A percentile compares a stretch with the other conserved stretches of the same genome.
Evolutionary conservation across 345 rosid genomes (phyloP).

Genomic region (Sonneratia alba): DNA sequence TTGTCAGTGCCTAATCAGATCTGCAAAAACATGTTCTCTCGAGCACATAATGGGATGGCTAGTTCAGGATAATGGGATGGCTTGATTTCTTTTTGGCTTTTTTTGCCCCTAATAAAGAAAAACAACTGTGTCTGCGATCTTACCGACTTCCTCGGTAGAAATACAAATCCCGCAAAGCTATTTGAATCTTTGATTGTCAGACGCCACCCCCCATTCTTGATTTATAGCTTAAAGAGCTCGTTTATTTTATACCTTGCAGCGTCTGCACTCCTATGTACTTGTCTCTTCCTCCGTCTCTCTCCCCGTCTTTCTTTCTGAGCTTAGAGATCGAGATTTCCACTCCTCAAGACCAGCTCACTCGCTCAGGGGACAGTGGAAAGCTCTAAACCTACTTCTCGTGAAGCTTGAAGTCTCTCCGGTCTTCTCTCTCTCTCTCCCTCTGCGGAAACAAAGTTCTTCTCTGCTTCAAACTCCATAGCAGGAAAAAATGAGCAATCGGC

Average conservation of each 20-base stretch:
- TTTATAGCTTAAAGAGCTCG: background rate
- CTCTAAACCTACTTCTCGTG: background rate
- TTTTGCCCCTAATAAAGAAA: background rate
- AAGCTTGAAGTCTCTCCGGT: background rate
- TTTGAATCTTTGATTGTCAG: background rate
- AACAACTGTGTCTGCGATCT: background rate
- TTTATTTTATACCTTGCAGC: conserved; percentile 6
- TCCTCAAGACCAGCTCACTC: conserved; percentile 2
- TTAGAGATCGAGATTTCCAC: background rate
- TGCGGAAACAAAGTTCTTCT: background rate
- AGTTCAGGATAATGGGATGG: too few relatives aligned
- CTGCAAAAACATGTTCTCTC: background rate
- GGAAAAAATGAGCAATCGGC: background rate
- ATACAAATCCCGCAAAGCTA: background rate
- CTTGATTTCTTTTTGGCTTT: background rate
- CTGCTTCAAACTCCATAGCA: background rate
- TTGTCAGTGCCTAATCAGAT: background rate
- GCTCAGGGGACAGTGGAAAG: background rate
- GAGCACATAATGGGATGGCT: too few relatives aligned
- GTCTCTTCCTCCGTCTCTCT: background rate
- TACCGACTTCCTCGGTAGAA: background rate
- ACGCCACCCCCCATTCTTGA: background rate
- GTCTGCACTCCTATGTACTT: conserved; percentile 4
- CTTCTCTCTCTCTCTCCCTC: background rate
- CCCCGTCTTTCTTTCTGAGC: background rate